Evolutionary conservation across 768 basidiomycete species (phyloP), one percentile per base, ranked within the genome.

Genomic region (Lactarius trivialis): DNA sequence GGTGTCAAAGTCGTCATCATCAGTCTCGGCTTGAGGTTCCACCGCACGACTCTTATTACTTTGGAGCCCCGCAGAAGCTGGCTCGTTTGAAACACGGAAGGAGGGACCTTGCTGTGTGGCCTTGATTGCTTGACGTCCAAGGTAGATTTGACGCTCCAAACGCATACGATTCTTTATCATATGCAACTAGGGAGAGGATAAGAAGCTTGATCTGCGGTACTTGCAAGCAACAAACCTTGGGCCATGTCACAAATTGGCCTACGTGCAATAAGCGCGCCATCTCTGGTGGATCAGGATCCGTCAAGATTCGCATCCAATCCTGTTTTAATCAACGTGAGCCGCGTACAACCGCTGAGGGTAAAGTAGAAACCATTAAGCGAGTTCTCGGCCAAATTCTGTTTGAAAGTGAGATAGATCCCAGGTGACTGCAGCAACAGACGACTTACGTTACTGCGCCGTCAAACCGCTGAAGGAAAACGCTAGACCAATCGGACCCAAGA

Each of bases 401-500:
- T 12, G 2, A 9, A 43, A 53, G 50, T 37, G 26, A 56, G 50
- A 60, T 55, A 41, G 43, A 8, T 33, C 15, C 32, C 32, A 36
- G 12, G 36, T 8, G 52, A 65, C 19, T 39, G 15, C 19, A 15
- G 56, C 1, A 43, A 17, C 19, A 56, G 26, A 39, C 2, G 19
- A 78, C 88, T 70, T 79, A 92, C 91, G 91, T 93, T 53, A 93
- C 86, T 28, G 83, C 78, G 4, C 91, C 91, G 67, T 93, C 93
- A 70, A 97, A 98, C 55, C 92, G 83, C 73, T 98, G 97, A 55
- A 98, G 76, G 71, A 98, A 99, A 12, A 98, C 93, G 65, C 89
- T 89, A 0, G 91, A 93, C 96, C 96, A 98, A 72, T 99, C 96
- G 71, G 86, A 93, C 2, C 95, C 95, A 6, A 96, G 77, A 3